These are phyloP conservation scores for Circinella umbellata DNA, from an alignment of 371 early-diverging fungal species.

Conservation along the genomic window DNA sequence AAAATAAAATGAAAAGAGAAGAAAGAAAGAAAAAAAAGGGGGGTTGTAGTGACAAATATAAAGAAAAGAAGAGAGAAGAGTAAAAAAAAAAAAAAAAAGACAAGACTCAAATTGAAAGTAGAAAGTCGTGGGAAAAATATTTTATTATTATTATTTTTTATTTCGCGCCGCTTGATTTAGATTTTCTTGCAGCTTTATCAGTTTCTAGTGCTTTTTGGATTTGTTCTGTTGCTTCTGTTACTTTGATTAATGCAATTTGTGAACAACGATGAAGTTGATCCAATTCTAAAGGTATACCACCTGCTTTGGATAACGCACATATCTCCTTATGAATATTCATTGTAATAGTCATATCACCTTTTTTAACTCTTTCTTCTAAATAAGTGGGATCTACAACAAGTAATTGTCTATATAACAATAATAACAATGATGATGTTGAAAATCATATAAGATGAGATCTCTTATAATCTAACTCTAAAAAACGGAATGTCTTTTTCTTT, in stretches of 20 bases:
- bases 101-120: not conserved
- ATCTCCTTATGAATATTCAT: conserved; percentile 92
- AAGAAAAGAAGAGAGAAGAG: not conserved
- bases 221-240: conserved; percentile 71
- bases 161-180: not conserved
- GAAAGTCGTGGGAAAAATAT: conserved; percentile 3
- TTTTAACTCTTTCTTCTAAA: conserved; percentile 83
- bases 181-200: conserved; percentile 43
- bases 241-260: conserved; percentile 77
- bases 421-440: not conserved
- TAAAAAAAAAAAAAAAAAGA: not conserved
- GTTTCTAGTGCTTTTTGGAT: conserved; percentile 69
- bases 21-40: not conserved
- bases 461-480: not conserved
- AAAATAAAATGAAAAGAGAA: not conserved
- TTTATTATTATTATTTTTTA: not conserved
- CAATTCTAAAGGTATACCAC: conserved; percentile 79
- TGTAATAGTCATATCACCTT: conserved; percentile 86
- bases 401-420: conserved; percentile 54
- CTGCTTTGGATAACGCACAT: conserved; percentile 89
- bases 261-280: conserved; percentile 78
- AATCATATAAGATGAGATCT: too few species aligned
- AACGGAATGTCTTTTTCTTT: conserved; percentile 16
- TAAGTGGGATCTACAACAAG: conserved; percentile 86
- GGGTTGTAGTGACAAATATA: not conserved